Evolutionary conservation across 352 stramenopile genomes (phyloP).

Genomic region (Plasmopara muralis): DNA sequence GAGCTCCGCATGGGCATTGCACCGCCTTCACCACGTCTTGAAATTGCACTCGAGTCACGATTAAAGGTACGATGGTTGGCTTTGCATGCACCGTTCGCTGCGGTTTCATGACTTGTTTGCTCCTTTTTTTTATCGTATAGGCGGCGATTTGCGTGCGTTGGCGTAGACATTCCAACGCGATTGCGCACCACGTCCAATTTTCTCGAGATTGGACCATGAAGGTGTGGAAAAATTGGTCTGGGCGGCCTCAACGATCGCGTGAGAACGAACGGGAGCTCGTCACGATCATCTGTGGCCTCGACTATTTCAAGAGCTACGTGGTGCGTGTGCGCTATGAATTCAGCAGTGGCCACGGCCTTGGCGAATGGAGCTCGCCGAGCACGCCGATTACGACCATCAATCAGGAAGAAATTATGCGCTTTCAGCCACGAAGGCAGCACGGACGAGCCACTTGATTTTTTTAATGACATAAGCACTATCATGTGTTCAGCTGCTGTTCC

Average conservation of each 20-base stretch:
- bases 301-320: constrained; percentile 71
- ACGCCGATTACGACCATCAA: constrained; percentile 35
- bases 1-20: constrained; percentile 39
- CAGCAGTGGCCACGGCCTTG: constrained; percentile 26
- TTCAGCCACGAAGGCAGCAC: constrained; percentile 15
- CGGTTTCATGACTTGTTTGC: not conserved
- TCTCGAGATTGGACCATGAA: constrained; percentile 67
- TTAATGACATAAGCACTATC: too few relatives aligned
- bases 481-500: too few relatives aligned
- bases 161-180: constrained; percentile 40
- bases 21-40: constrained; percentile 34
- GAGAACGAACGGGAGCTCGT: constrained; percentile 51
- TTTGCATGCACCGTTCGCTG: not conserved
- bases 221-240: constrained; percentile 75
- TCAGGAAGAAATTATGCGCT: constrained; percentile 24
- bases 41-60: constrained; percentile 46
- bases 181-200: constrained; percentile 64
- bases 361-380: constrained; percentile 62
- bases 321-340: constrained; percentile 69
- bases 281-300: constrained; percentile 60
- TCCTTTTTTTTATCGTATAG: constrained; percentile 14
- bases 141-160: constrained; percentile 58
- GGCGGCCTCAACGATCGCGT: constrained; percentile 32
- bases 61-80: constrained; percentile 36
- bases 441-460: not conserved